Conservation (phyloP, 2,329 filamentous ascomycete species). For the Aspergillus sp. region DNA sequence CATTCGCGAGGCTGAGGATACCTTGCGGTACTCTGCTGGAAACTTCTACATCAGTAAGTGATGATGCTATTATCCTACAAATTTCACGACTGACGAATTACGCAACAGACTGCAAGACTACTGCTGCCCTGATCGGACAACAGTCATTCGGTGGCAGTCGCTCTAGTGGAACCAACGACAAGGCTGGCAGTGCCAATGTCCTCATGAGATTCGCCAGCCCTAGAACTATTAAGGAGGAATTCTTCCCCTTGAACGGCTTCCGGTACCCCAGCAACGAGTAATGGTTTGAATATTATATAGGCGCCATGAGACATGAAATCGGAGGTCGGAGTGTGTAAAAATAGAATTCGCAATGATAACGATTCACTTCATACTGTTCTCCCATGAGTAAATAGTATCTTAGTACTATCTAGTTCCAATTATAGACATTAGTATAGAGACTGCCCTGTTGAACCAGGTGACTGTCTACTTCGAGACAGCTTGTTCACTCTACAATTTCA, state of each 20-base stretch:
- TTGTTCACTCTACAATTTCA: no score
- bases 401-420: no score
- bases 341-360: not conserved
- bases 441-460: no score
- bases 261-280: slow-evolving; percentile 65
- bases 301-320: not conserved
- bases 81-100: not conserved
- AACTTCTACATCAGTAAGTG: slow-evolving; percentile 45
- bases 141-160: slow-evolving; percentile 71
- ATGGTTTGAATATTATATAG: not conserved
- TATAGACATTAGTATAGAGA: no score
- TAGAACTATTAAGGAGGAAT: slow-evolving; percentile 72
- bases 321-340: not conserved
- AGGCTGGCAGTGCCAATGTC: slow-evolving; percentile 64
- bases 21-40: slow-evolving; percentile 39
- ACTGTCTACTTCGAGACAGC: no score
- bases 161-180: slow-evolving; percentile 72
- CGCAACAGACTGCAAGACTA: slow-evolving; percentile 51
- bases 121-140: slow-evolving; percentile 71
- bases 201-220: slow-evolving; percentile 65
- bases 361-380: not conserved
- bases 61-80: not conserved
- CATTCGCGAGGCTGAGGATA: slow-evolving; percentile 39
- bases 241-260: slow-evolving; percentile 60
- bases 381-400: no score